Evolutionary conservation across 2,329 filamentous ascomycete species (phyloP).

Genomic region (Diaporthe caulivora): DNA sequence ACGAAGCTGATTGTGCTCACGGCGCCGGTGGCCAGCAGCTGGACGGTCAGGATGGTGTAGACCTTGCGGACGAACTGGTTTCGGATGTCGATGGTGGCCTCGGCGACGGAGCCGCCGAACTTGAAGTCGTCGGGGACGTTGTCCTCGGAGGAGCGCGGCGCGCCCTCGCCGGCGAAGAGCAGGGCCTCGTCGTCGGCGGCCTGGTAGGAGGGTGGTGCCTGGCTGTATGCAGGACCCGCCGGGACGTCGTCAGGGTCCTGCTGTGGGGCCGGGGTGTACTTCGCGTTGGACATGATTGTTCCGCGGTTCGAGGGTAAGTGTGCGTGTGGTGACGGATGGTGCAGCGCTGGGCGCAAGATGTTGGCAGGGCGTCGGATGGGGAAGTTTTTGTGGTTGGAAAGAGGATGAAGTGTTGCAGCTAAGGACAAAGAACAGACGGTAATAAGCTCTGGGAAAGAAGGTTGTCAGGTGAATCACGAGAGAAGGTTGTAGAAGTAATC

Average conservation of each 20-base stretch:
- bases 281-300: slow-evolving; percentile 68
- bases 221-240: slow-evolving; percentile 84
- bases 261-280: slow-evolving; percentile 86
- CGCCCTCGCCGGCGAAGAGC: slow-evolving; percentile 69
- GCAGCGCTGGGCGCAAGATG: neutral
- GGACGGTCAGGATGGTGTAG: slow-evolving; percentile 96
- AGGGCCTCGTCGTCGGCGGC: slow-evolving; percentile 68
- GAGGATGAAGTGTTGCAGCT: neutral
- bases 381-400: neutral
- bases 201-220: slow-evolving; percentile 51
- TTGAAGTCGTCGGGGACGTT: slow-evolving; percentile 98
- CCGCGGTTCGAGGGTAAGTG: neutral
- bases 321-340: neutral
- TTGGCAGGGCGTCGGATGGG: neutral
- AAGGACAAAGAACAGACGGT: neutral
- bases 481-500: slow-evolving; percentile 37
- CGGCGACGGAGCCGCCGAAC: slow-evolving; percentile 94
- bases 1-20: slow-evolving; percentile 90
- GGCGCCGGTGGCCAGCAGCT: slow-evolving; percentile 85
- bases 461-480: slow-evolving; percentile 31
- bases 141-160: slow-evolving; percentile 84
- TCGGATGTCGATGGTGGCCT: slow-evolving; percentile 94
- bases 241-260: slow-evolving; percentile 87
- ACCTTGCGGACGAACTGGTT: slow-evolving; percentile 98
- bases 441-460: slow-evolving; percentile 6